Evolutionary conservation across 305 asterid genomes (phyloP).

Genomic region (Fraxinus paxiana): DNA sequence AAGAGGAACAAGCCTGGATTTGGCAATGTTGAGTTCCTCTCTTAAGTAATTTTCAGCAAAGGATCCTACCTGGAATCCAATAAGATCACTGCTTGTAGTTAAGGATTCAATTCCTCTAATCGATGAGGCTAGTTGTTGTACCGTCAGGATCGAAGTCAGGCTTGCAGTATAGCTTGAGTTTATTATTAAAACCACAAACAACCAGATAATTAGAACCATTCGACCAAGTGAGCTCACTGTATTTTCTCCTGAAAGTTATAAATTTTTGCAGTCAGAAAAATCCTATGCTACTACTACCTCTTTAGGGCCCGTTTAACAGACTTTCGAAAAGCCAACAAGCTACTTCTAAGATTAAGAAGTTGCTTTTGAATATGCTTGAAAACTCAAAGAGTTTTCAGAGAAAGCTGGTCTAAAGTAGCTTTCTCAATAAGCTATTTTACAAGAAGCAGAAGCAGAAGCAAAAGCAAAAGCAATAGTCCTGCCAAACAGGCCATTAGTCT

Average conservation of each 20-base stretch:
- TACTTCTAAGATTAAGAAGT: not conserved
- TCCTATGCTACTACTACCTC: not conserved
- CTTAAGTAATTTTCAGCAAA: slow-evolving; percentile 55
- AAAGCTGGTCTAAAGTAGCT: not conserved
- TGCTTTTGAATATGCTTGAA: not conserved
- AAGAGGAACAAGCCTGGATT: slow-evolving; percentile 69
- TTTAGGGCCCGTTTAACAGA: not conserved
- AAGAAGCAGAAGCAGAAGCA: too few species aligned
- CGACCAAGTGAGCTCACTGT: slow-evolving; percentile 71
- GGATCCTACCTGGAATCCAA: slow-evolving; percentile 74
- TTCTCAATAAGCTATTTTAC: not conserved
- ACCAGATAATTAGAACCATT: slow-evolving; percentile 71
- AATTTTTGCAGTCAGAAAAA: not conserved
- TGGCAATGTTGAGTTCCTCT: slow-evolving; percentile 64
- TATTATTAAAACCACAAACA: slow-evolving; percentile 66
- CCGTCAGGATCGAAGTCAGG: slow-evolving; percentile 73
- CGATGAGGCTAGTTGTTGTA: slow-evolving; percentile 63
- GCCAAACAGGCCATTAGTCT: not conserved
- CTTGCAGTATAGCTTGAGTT: slow-evolving; percentile 85
- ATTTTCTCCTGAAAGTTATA: slow-evolving; percentile 57
- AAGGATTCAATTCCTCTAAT: slow-evolving; percentile 65
- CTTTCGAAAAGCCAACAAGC: not conserved
- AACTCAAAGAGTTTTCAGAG: not conserved
- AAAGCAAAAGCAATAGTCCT: not conserved
- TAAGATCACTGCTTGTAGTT: slow-evolving; percentile 52